Evolutionary conservation across 352 stramenopile genomes (phyloP).

Genomic region (Phytophthora boehmeriae): DNA sequence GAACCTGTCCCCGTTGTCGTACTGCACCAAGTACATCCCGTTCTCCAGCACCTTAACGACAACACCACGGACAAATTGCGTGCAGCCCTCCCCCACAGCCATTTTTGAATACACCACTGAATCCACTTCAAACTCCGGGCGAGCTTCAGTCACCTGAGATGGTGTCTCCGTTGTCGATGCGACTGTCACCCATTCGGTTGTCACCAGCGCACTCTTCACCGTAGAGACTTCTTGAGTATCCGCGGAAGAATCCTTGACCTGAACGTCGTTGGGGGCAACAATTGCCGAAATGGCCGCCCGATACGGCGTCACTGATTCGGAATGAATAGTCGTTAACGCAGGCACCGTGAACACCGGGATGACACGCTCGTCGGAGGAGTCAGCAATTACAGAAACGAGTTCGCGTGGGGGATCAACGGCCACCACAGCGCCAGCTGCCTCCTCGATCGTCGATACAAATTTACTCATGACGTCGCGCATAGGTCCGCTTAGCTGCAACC

Average conservation of each 20-base stretch:
- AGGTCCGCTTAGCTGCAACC: slow-evolving; percentile 45
- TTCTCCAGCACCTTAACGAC: slow-evolving; percentile 48
- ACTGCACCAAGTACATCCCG: slow-evolving; percentile 51
- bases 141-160: not conserved
- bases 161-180: not conserved
- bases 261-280: slow-evolving; percentile 16
- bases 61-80: slow-evolving; percentile 51
- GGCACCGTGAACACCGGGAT: slow-evolving; percentile 29
- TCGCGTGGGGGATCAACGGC: slow-evolving; percentile 16
- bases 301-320: slow-evolving; percentile 27
- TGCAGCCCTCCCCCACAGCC: slow-evolving; percentile 34
- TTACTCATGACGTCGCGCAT: slow-evolving; percentile 61
- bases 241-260: not conserved
- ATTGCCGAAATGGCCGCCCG: slow-evolving; percentile 39
- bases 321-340: slow-evolving; percentile 17
- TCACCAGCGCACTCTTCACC: not conserved
- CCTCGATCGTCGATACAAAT: slow-evolving; percentile 34
- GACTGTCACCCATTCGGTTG: not conserved
- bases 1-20: slow-evolving; percentile 66
- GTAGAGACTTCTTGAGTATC: slow-evolving; percentile 2
- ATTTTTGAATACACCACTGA: slow-evolving; percentile 53
- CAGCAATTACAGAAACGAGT: slow-evolving; percentile 4
- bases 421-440: slow-evolving; percentile 21
- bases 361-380: slow-evolving; percentile 23
- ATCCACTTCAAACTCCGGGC: slow-evolving; percentile 42